These are phyloP conservation scores for Daldinia eschscholtzii DNA, from an alignment of 2,329 filamentous ascomycete genomes.

Conservation along the genomic window DNA sequence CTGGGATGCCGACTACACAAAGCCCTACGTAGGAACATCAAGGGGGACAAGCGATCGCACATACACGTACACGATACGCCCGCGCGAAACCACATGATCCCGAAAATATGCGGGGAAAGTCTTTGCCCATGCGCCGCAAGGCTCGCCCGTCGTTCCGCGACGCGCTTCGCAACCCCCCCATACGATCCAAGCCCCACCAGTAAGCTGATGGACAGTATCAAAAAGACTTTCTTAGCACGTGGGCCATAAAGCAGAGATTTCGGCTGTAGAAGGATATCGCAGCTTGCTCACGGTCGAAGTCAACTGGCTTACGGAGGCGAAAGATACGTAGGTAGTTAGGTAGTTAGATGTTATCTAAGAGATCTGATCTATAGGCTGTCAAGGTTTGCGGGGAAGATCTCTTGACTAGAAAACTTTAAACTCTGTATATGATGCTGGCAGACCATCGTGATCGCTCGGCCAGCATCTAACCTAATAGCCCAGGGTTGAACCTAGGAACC, in stretches of 20 bases:
- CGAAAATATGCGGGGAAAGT: constrained; percentile 34
- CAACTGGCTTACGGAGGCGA: constrained; percentile 1
- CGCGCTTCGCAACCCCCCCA: constrained; percentile 8
- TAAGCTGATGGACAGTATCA: constrained; percentile 7
- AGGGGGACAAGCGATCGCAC: not conserved
- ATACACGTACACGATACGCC: constrained; percentile 5
- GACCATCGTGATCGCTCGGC: not conserved
- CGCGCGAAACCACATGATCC: constrained; percentile 38
- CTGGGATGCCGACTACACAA: not conserved
- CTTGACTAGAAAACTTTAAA: constrained; percentile 26
- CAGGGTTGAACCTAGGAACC: not conserved
- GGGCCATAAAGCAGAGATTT: constrained; percentile 11
- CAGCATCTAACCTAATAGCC: not conserved
- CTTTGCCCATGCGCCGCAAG: not conserved
- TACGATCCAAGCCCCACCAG: constrained; percentile 28
- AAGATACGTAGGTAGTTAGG: not conserved
- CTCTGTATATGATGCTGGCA: not conserved
- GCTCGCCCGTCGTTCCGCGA: constrained; percentile 1
- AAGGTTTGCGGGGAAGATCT: constrained; percentile 34
- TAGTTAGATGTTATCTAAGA: not conserved
- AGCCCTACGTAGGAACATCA: not conserved
- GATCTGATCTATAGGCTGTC: constrained; percentile 21
- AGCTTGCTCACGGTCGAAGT: constrained; percentile 24
- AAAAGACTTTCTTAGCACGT: constrained; percentile 10
- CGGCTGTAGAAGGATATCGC: constrained; percentile 24